These are phyloP conservation scores for Cucumis cinereus DNA, from an alignment of 306 rosid species.

Conservation along the genomic window DNA sequence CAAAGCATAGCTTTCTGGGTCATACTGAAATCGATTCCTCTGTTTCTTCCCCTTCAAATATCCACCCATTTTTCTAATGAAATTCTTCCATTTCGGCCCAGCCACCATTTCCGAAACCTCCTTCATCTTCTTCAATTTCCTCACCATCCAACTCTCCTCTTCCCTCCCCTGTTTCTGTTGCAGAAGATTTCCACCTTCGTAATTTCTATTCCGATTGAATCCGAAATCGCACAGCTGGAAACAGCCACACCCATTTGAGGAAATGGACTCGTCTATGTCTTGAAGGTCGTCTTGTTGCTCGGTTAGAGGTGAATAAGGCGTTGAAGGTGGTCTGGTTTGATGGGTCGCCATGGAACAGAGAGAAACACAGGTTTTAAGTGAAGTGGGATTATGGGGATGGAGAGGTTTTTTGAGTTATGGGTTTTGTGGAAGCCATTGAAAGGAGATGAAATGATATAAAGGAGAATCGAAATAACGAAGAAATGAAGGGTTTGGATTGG, in stretches of 20 bases:
- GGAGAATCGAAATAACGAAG: background rate
- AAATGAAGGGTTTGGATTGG: background rate
- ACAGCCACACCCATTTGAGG: constrained; percentile 31
- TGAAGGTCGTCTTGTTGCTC: constrained; percentile 16
- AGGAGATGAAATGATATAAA: background rate
- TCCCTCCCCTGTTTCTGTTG: constrained; percentile 2
- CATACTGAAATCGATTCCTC: constrained; percentile 38
- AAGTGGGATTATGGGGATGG: background rate
- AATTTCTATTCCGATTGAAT: constrained; percentile 10
- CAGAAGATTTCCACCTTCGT: constrained; percentile 13
- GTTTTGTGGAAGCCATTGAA: constrained; percentile 7
- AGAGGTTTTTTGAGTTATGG: background rate
- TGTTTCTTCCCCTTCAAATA: constrained; percentile 8
- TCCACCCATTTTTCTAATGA: constrained; percentile 49
- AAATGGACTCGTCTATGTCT: constrained; percentile 15
- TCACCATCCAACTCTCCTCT: constrained; percentile 30
- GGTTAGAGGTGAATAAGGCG: constrained; percentile 14
- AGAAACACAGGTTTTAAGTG: background rate
- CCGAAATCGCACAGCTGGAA: constrained; percentile 18
- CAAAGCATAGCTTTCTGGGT: constrained; percentile 58
- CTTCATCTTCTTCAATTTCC: constrained; percentile 29
- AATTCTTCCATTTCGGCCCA: constrained; percentile 71
- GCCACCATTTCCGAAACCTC: constrained; percentile 46
- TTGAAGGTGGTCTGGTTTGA: constrained; percentile 14
- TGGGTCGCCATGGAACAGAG: constrained; percentile 19